These are phyloP conservation scores for Lenzites betulinus DNA, from an alignment of 768 basidiomycete genomes.

Conservation along the genomic window DNA sequence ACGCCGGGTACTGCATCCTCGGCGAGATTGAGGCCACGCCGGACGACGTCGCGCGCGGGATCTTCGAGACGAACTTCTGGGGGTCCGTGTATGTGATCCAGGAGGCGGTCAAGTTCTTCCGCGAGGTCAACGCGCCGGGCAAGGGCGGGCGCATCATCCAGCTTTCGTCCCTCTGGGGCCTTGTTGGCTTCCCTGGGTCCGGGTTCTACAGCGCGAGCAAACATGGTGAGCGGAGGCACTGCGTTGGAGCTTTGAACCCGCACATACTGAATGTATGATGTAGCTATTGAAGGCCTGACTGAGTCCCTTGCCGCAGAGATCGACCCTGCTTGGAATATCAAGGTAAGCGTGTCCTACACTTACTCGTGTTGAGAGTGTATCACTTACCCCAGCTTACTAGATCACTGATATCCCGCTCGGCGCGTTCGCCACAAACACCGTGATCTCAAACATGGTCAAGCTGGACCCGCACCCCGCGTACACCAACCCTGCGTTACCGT, in stretches of 20 bases:
- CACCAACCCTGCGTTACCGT: background rate
- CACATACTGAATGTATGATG: background rate
- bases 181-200: slow-evolving; percentile 15
- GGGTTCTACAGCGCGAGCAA: slow-evolving; percentile 18
- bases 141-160: slow-evolving; percentile 39
- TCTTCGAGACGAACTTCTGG: slow-evolving; percentile 33
- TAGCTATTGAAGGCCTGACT: slow-evolving; percentile 37
- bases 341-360: too few relatives aligned
- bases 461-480: slow-evolving; percentile 9
- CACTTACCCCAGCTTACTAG: too few relatives aligned
- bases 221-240: slow-evolving; percentile 4
- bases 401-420: too few relatives aligned
- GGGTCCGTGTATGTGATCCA: slow-evolving; percentile 32
- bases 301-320: slow-evolving; percentile 34
- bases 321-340: slow-evolving; percentile 41
- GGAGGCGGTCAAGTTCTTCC: slow-evolving; percentile 37
- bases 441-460: background rate
- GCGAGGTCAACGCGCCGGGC: slow-evolving; percentile 39
- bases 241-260: too few relatives aligned
- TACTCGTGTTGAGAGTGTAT: too few relatives aligned
- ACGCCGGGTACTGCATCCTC: slow-evolving; percentile 23
- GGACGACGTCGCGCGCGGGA: slow-evolving; percentile 14
- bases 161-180: slow-evolving; percentile 31
- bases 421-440: background rate
- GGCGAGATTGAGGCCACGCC: slow-evolving; percentile 25